Evolutionary conservation across 805 yeast genomes (phyloP).

Genomic region (Wickerhamiella domercqiae): DNA sequence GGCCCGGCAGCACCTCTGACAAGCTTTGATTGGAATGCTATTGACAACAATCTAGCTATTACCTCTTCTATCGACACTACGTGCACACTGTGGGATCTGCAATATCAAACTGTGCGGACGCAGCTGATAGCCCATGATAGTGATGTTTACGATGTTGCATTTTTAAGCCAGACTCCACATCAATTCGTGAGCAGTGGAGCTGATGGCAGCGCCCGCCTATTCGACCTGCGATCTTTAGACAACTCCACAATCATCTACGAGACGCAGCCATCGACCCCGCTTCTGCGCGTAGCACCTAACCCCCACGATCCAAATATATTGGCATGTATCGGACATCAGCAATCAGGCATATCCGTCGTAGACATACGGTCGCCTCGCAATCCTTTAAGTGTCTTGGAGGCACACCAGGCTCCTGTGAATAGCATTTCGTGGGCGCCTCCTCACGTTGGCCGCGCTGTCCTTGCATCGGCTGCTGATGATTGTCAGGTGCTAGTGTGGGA

Average conservation of each 20-base stretch:
- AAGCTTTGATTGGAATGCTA: conserved; percentile 80
- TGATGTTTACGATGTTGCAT: conserved; percentile 86
- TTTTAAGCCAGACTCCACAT: conserved; percentile 54
- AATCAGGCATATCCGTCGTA: conserved; percentile 48
- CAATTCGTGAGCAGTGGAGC: conserved; percentile 87
- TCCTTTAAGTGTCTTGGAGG: conserved; percentile 56
- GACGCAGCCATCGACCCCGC: conserved; percentile 32
- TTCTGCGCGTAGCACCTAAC: conserved; percentile 62
- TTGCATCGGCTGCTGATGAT: conserved; percentile 59
- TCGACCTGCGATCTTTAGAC: conserved; percentile 76
- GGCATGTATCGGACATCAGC: conserved; percentile 66
- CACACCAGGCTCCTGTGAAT: conserved; percentile 55
- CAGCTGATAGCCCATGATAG: conserved; percentile 93
- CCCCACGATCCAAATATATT: conserved; percentile 67
- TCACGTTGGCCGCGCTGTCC: conserved; percentile 30
- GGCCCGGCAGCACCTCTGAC: conserved; percentile 60
- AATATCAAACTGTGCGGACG: conserved; percentile 59
- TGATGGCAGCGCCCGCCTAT: conserved; percentile 87
- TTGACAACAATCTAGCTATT: conserved; percentile 53
- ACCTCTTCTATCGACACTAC: conserved; percentile 91
- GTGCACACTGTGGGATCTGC: conserved; percentile 88
- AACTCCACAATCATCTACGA: conserved; percentile 93
- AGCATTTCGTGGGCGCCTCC: conserved; percentile 72
- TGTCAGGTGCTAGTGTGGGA: conserved; percentile 53
- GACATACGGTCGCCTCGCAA: conserved; percentile 82